Evolutionary conservation across 2,329 filamentous ascomycete species (phyloP), one percentile per base, ranked within the genome.

Genomic region (Scedosporium dehoogii): DNA sequence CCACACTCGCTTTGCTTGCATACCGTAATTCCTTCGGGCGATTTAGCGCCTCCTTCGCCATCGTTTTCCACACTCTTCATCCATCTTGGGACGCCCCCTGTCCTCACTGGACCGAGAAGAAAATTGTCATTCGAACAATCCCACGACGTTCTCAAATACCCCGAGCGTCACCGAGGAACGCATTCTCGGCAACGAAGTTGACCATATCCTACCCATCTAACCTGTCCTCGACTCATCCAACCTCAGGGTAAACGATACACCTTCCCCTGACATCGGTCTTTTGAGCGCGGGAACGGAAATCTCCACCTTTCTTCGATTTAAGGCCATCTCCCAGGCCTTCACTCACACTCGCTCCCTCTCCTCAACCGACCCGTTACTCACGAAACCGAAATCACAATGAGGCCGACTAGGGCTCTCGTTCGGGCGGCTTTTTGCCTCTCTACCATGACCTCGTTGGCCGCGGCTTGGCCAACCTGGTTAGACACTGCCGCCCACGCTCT

Each of bases 401-500:
- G 76, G 76, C 72, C 78, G 65, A 73, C 78, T 65, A 72, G 72
- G 58, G 75, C 75, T 59, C 68, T 83, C 62, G 71, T 78, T 69
- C 76, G 79, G 55, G 69, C 83, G 67, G 77, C 81, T 60, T 66
- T 81, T 62, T 75, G 84, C 66, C 75, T 86, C 16, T 73, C 73
- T 53, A 78, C 83, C 38, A 72, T 85, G 61, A 73, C 80, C 7
- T 76, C 79, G 16, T 66, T 82, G 23, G 78, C 78, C n/a, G 77
- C 81, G 61, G 82, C 79, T 63, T 85, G 83, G 83, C 79, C 83
- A 21, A 73, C 71, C 65, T 85, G 80, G 78, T 73, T 85, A 18
- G 77, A 81, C 12, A 58, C 79, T 42, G 48, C 48, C 21, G 48
- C n/a, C 21, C 79, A 85, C 65, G 70, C 79, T 14, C 69, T 87